Base-by-base conservation (phyloP, 345 rosid species). In the Noccaea bulbosa region DNA sequence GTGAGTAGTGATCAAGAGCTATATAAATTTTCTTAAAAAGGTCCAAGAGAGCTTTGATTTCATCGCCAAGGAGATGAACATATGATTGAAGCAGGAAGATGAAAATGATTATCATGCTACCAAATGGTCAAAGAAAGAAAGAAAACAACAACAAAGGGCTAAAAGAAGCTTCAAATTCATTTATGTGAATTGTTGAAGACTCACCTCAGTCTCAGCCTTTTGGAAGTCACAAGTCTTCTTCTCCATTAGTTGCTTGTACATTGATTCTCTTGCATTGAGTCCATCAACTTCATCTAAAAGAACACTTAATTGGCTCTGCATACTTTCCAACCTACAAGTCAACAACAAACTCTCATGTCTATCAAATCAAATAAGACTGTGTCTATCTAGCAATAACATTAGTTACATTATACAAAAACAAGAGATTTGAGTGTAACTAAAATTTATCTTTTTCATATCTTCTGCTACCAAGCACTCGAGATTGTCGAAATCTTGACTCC, bases 201-300 rank as follows among this genome's bases (percentile, higher is more conserved):
- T 50, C 81, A 92, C 96, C 95, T 90, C 96, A 32, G 83, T 83
- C 79, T 92, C 98, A 73, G 96, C 98, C 81, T 88, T 92, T 51
- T 76, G 80, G 61, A 88, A 91, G 72, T 92, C 88, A 71, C 80
- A 78, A 71, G 72, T 57, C 74, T 65, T 88, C 73, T 57, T 79
- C 78, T 86, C 87, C 78, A 86, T 80, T 74, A 48, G 84, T 69
- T 84, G 80, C 81, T 84, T 83, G 79, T 82, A 82, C 56, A 45
- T 69, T 10, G 72, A 75, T 15, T 77, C 84, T 11, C 45, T 69
- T 56, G 54, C 70, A 69, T 72, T 82, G 45, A 90, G 80, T 41
- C 15, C 53, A 34, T 73, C 77, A 47, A 79, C 85, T 66, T 81
- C 72, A 66, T 77, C 78, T 30, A 34, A 24, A 62, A 90, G 79